Evolutionary conservation across 2,329 filamentous ascomycete genomes (phyloP), one percentile per base, ranked within the genome.

Genomic region (Pezicula carpinea): DNA sequence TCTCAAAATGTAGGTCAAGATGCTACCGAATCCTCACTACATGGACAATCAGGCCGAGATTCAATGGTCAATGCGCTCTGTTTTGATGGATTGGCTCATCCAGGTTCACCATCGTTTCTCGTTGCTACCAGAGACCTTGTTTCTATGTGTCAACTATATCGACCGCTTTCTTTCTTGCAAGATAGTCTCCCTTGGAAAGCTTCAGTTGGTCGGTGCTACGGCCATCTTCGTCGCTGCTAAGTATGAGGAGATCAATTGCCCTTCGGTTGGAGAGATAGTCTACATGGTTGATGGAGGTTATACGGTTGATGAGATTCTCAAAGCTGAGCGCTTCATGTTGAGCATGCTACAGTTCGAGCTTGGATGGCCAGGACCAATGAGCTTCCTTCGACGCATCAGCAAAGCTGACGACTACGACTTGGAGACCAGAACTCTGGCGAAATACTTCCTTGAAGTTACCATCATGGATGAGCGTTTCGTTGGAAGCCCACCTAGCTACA

Each of bases 391-490:
- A 51, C 84, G 92, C 47, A 93, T 97, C 68, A 97, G 92, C 82
- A 97, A 97, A 73, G 93, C 93, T 13, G 93, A 99, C 64, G 90
- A 96, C 63, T 99, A 97, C 63, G 91, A 99, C 63, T 74, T 96
- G 39, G 92, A 99, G 70, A 96, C 92, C 10, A 82, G 93, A 32
- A 97, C 93, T 5, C 73, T 99, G 46, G 90, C 93, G 59, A 99
- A 99, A 71, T 99, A 99, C 70, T 96, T 99, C 69, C 76, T 99
- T 21, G 93, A 99, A 66, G 80, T 97, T 46, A 95, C 90, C 32
- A 84, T 97, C 65, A 96, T 97, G 90, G 93, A 99, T 64, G 91
- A 97, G 73, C 87, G 92, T 17, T 97, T 99, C 62, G 89, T 99
- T 31, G 89, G 87, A 21, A 89, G 86, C 58, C 87, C 89, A 26